These are phyloP conservation scores for Margaritispora aquatica DNA, from an alignment of 495 filamentous ascomycete genomes.

Conservation along the genomic window DNA sequence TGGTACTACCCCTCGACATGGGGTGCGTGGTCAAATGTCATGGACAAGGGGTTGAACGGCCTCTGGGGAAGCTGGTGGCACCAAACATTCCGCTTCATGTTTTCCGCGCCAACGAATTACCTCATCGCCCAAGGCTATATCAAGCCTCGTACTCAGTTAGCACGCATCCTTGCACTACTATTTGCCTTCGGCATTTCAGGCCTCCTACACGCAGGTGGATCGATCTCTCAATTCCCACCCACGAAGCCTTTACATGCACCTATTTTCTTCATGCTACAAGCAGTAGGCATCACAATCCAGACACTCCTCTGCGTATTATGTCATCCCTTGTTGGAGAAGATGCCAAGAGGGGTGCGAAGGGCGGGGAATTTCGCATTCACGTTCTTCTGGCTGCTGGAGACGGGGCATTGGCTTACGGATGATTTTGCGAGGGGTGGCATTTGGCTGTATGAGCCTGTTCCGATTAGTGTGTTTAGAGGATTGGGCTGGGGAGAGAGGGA, in stretches of 20 bases:
- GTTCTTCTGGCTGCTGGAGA: slow-evolving; percentile 50
- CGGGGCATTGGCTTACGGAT: slow-evolving; percentile 45
- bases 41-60: slow-evolving; percentile 63
- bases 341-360: slow-evolving; percentile 35
- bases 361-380: slow-evolving; percentile 47
- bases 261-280: slow-evolving; percentile 52
- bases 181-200: slow-evolving; percentile 56
- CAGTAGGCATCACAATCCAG: slow-evolving; percentile 49
- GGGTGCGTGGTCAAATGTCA: slow-evolving; percentile 48
- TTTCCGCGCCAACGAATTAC: slow-evolving; percentile 50
- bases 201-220: slow-evolving; percentile 52
- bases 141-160: slow-evolving; percentile 9
- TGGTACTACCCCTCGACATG: slow-evolving; percentile 63
- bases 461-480: slow-evolving; percentile 50
- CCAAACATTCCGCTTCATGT: slow-evolving; percentile 72
- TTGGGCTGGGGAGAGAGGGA: slow-evolving; percentile 42
- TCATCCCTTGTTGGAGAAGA: slow-evolving; percentile 14
- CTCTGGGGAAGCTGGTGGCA: slow-evolving; percentile 88
- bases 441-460: slow-evolving; percentile 66
- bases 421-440: slow-evolving; percentile 57
- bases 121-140: slow-evolving; percentile 37
- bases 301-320: slow-evolving; percentile 8
- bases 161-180: slow-evolving; percentile 23
- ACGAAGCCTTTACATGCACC: slow-evolving; percentile 33
- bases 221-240: slow-evolving; percentile 41